Evolutionary conservation across 257 asterid species (phyloP).

Genomic region (Ballota nigra): DNA sequence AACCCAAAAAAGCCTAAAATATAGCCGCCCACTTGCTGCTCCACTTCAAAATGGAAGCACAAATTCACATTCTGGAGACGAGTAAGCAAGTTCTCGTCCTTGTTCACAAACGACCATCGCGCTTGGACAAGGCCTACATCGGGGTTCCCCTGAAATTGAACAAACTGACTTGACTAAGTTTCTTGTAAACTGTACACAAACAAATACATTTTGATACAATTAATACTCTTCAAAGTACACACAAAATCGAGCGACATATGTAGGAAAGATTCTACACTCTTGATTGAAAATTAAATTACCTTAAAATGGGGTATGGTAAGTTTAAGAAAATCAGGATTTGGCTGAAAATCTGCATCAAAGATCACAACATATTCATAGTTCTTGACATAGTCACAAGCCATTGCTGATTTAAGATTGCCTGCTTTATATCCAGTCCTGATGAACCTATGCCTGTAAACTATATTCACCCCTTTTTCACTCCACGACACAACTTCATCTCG

Average conservation of each 20-base stretch:
- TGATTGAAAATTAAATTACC: constrained; percentile 35
- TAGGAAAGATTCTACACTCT: no score
- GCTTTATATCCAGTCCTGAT: constrained; percentile 87
- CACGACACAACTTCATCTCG: constrained; percentile 25
- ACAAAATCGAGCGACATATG: no score
- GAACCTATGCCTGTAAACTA: constrained; percentile 74
- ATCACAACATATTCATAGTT: constrained; percentile 78
- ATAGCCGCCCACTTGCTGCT: constrained; percentile 47
- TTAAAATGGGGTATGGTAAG: constrained; percentile 75
- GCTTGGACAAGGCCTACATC: constrained; percentile 49
- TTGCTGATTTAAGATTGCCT: constrained; percentile 74
- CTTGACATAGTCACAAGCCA: constrained; percentile 60
- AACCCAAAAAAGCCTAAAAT: constrained; percentile 47
- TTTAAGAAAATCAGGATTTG: constrained; percentile 65
- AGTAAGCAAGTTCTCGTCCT: constrained; percentile 44
- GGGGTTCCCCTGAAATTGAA: constrained; percentile 39
- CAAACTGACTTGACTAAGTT: background rate
- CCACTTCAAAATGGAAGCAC: constrained; percentile 52
- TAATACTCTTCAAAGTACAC: no score
- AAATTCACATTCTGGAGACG: constrained; percentile 44
- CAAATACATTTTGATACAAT: no score
- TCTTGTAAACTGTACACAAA: no score
- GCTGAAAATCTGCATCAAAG: constrained; percentile 88
- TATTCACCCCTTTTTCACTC: constrained; percentile 85
- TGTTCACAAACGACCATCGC: constrained; percentile 48